These are phyloP conservation scores for Xylaria bambusicola DNA, from an alignment of 495 filamentous ascomycete genomes.

Conservation along the genomic window DNA sequence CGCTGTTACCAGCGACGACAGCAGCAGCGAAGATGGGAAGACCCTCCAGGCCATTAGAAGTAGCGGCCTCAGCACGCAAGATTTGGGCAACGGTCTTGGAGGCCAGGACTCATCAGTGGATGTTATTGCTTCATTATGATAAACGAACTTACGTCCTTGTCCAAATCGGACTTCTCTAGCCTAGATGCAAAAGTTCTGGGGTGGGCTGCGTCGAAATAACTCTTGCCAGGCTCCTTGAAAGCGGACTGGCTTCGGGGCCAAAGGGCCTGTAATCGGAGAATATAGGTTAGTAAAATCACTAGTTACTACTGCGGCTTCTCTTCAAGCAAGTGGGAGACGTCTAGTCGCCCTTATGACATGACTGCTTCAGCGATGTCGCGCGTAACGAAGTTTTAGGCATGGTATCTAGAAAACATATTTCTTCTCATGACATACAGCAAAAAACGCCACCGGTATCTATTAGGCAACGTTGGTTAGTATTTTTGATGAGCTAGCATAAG, in stretches of 20 bases:
- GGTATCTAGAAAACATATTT: not conserved
- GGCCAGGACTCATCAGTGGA: not conserved
- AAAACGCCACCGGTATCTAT: conserved; percentile 51
- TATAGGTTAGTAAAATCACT: too few species aligned
- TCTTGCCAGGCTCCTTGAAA: conserved; percentile 33
- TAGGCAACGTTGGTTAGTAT: not conserved
- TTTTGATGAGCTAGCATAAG: not conserved
- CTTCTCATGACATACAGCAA: conserved; percentile 27
- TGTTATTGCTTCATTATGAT: too few species aligned
- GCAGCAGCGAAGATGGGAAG: conserved; percentile 51
- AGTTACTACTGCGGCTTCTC: too few species aligned
- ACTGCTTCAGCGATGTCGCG: too few species aligned
- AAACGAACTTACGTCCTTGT: conserved; percentile 39
- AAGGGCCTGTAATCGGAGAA: conserved; percentile 15
- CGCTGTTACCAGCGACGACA: conserved; percentile 52
- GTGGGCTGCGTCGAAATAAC: conserved; percentile 29
- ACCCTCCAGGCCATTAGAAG: conserved; percentile 52
- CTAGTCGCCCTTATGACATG: too few species aligned
- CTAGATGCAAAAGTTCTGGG: conserved; percentile 37
- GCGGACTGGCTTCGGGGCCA: conserved; percentile 47
- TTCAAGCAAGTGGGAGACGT: too few species aligned
- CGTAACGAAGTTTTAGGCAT: too few species aligned
- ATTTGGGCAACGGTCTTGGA: conserved; percentile 32
- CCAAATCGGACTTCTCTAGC: conserved; percentile 42
- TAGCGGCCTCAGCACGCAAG: conserved; percentile 49